phyloP scores from a whole-genome alignment of 2,329 filamentous ascomycete genomes.

The Pestalotiopsis sp. region DNA sequence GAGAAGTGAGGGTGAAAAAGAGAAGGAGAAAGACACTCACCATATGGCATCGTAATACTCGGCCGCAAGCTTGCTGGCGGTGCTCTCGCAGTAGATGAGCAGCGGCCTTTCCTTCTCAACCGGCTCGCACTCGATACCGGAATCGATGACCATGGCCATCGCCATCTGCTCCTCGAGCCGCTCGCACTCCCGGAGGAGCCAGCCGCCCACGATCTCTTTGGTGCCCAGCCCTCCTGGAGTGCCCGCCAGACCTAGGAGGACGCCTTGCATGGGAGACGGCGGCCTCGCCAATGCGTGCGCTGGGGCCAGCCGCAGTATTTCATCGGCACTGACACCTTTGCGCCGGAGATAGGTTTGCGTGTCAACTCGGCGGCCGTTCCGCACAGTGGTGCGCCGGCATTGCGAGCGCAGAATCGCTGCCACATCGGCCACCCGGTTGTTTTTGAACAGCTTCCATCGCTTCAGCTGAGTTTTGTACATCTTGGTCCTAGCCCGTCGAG shows the following conservation, averaged over 20 bases:
- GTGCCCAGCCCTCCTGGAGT: conserved; percentile 26
- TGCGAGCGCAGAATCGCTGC: conserved; percentile 29
- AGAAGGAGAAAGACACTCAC: conserved; percentile 13
- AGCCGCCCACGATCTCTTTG: conserved; percentile 21
- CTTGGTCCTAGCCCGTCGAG: conserved; percentile 22
- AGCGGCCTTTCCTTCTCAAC: neutral
- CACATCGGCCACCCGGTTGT: conserved; percentile 31
- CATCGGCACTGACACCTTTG: conserved; percentile 28
- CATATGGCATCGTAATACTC: conserved; percentile 11
- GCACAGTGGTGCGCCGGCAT: conserved; percentile 25
- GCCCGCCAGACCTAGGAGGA: conserved; percentile 3
- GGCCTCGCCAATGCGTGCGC: conserved; percentile 17
- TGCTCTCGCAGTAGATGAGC: conserved; percentile 2
- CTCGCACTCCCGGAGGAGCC: conserved; percentile 19
- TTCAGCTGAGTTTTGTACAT: conserved; percentile 35
- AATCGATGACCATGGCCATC: neutral
- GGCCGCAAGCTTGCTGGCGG: neutral
- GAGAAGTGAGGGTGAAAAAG: too few species aligned
- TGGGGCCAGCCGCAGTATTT: conserved; percentile 25
- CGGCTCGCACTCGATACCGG: neutral
- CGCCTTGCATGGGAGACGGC: conserved; percentile 20
- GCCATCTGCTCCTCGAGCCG: neutral
- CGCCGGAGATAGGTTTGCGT: conserved; percentile 29
- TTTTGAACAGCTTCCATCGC: conserved; percentile 35
- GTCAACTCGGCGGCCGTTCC: conserved; percentile 30